Evolutionary conservation across 2,329 filamentous ascomycete genomes (phyloP).

Genomic region (Monosporascus sp.): DNA sequence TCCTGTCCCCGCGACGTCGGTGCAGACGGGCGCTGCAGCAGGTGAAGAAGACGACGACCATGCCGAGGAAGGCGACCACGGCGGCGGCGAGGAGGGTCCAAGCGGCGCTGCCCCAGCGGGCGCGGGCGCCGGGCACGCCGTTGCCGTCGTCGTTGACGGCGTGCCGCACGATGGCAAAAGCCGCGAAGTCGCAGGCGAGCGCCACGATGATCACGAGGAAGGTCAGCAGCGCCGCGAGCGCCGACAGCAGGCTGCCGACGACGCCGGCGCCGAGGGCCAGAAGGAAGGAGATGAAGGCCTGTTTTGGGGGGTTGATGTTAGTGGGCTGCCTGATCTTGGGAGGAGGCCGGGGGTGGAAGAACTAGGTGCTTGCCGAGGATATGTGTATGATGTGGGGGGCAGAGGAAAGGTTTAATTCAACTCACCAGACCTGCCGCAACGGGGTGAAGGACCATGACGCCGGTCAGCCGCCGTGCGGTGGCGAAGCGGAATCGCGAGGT

Average conservation of each 20-base stretch:
- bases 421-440: constrained; percentile 19
- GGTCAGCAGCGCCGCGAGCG: constrained; percentile 32
- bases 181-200: constrained; percentile 39
- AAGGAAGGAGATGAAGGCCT: constrained; percentile 41
- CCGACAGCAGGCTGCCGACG: constrained; percentile 35
- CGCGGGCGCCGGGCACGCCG: constrained; percentile 21
- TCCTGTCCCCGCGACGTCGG: constrained; percentile 27
- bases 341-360: constrained; percentile 23
- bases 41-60: constrained; percentile 54
- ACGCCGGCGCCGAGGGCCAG: constrained; percentile 38
- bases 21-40: constrained; percentile 52
- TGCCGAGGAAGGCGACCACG: constrained; percentile 49
- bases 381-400: no score
- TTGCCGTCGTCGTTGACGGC: constrained; percentile 15
- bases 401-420: not conserved
- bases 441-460: constrained; percentile 39
- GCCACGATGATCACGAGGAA: constrained; percentile 38
- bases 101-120: constrained; percentile 48
- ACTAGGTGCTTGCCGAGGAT: no score
- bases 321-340: not conserved
- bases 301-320: not conserved
- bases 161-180: constrained; percentile 32
- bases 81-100: constrained; percentile 57
- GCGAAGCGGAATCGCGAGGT: constrained; percentile 31
- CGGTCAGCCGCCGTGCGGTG: constrained; percentile 34